Conservation (phyloP, 2,329 filamentous ascomycete species). For the Calcarisporium arbuscula region DNA sequence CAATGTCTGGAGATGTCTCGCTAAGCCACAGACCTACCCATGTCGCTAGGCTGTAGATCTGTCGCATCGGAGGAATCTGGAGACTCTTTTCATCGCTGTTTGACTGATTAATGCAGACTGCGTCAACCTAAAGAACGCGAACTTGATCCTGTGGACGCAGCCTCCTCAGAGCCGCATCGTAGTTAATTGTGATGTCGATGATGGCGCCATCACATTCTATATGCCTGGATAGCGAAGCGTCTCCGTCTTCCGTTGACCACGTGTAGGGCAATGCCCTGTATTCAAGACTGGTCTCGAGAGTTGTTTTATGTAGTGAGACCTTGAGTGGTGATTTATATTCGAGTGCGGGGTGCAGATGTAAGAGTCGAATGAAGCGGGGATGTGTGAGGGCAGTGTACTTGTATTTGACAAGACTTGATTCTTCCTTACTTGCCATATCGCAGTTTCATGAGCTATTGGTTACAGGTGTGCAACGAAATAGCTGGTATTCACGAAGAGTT, state of each 20-base stretch:
- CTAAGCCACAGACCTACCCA: constrained; percentile 2
- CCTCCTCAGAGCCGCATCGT: constrained; percentile 1
- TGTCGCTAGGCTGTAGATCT: constrained; percentile 1
- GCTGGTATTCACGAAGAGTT: no score
- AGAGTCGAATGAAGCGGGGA: neutral
- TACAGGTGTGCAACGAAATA: no score
- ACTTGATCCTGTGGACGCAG: neutral
- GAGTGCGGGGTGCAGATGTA: neutral
- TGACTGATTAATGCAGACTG: neutral
- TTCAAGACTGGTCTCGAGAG: neutral
- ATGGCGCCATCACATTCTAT: constrained; percentile 1
- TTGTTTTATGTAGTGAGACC: neutral
- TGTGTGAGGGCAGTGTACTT: neutral
- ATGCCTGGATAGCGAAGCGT: neutral
- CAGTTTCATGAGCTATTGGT: no score
- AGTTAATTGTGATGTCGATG: neutral
- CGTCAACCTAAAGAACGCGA: constrained; percentile 1
- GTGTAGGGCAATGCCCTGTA: constrained; percentile 1
- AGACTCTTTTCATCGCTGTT: neutral
- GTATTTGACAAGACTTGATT: neutral
- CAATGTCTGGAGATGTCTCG: neutral
- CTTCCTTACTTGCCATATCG: no score
- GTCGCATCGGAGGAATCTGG: constrained; percentile 1
- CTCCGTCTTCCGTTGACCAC: constrained; percentile 1
- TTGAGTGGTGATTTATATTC: neutral